Evolutionary conservation across 768 basidiomycete species (phyloP), one percentile per base, ranked within the genome.

Genomic region (Boletus pseudopeckii): DNA sequence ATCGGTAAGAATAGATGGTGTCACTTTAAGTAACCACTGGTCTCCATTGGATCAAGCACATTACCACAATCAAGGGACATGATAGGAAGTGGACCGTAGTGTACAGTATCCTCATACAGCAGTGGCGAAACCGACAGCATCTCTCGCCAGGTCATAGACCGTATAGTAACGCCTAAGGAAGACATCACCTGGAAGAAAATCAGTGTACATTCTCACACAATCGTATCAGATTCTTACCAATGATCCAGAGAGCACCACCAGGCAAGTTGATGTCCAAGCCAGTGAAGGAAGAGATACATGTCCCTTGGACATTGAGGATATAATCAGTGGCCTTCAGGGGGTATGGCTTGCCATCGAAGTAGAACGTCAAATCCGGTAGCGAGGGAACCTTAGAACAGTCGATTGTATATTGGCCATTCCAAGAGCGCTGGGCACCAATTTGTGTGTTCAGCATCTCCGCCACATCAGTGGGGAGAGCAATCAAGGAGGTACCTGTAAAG

Each of bases 391-490:
- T 92, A 55, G 82, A 74, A 70, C 97, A 98, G 59, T 94, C 91
- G 56, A 99, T 77, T 24, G 83, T 84, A 67, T 96, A 97, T 72
- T 98, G 96, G 38, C 96, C 97, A 67, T 90, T 97, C 95, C 95
- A 98, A 2, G 86, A 83, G 67, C 87, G 92, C 75, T 82, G 89
- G 14, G 96, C 96, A 54, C 97, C 97, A 49, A 99, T 97, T 71
- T 89, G 85, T 32, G 88, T 77, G 74, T 99, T 98, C 64, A 99
- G 77, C 92, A 99, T 92, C 78, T 99, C 97, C 48, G 97, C 95
- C 50, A 98, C 80, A 65, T 98, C 96, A 53, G 86, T 85, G 47
- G 96, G 96, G 46, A 96, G 77, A 45, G 88, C 96, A 63, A 98
- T 98, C 56, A 98, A 78, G 7, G 92, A 95, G 38, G 97, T 98